Evolutionary conservation across 352 stramenopile species (phyloP).

Genomic region (Globisporangium middletonii): DNA sequence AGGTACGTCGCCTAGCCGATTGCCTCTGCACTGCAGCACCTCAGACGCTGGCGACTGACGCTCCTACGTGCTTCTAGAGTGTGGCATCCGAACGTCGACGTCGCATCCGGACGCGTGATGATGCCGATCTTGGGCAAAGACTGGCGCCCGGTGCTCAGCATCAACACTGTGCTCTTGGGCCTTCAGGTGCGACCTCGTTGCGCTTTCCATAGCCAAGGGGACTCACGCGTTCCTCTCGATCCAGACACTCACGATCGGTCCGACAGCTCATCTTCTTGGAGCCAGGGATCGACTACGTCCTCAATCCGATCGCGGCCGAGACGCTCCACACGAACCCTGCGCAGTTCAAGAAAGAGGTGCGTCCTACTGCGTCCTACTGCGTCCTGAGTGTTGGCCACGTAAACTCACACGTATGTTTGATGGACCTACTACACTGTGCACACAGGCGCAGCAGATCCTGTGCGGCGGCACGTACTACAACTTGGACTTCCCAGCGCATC

Average conservation of each 20-base stretch:
- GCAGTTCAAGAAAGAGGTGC: conserved; percentile 40
- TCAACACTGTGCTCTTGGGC: conserved; percentile 81
- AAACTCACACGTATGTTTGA: too few species aligned
- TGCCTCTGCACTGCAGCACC: too few species aligned
- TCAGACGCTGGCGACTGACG: not conserved
- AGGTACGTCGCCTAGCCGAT: conserved; percentile 23
- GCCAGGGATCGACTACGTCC: conserved; percentile 57
- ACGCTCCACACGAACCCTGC: conserved; percentile 40
- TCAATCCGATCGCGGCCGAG: conserved; percentile 51
- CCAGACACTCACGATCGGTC: not conserved
- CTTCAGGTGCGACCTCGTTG: conserved; percentile 42
- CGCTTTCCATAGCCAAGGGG: too few species aligned
- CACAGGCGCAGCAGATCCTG: conserved; percentile 50
- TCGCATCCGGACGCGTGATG: conserved; percentile 73
- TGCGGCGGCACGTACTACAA: conserved; percentile 55
- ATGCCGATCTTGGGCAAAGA: conserved; percentile 81
- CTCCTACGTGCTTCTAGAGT: conserved; percentile 25
- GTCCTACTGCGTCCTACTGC: not conserved
- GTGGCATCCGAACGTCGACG: conserved; percentile 84
- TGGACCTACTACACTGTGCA: not conserved
- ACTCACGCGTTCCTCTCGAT: too few species aligned
- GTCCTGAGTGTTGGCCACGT: too few species aligned
- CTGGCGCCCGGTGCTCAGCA: conserved; percentile 80
- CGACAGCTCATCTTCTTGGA: conserved; percentile 76
- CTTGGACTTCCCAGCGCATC: conserved; percentile 54